Conservation (phyloP, 495 filamentous ascomycete species). For the Podospora comata region DNA sequence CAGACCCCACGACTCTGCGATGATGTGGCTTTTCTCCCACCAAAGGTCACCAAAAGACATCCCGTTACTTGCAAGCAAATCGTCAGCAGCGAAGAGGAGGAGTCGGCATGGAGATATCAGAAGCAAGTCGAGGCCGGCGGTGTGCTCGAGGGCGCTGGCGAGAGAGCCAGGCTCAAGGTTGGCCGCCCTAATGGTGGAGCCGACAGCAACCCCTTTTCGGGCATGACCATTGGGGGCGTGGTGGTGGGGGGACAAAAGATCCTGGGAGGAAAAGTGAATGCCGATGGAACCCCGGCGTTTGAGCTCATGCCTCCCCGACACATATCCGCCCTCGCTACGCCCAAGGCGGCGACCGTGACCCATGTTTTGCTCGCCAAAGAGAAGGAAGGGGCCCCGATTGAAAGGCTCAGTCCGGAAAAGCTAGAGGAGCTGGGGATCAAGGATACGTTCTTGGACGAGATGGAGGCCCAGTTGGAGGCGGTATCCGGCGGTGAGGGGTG, state of each 20-base stretch:
- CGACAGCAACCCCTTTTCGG: conserved; percentile 25
- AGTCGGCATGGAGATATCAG: conserved; percentile 52
- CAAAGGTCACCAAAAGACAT: conserved; percentile 74
- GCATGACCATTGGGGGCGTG: conserved; percentile 46
- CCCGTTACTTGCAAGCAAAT: conserved; percentile 74
- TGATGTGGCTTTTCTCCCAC: conserved; percentile 87
- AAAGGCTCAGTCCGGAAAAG: conserved; percentile 55
- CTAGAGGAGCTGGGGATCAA: conserved; percentile 69
- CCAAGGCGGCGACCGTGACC: conserved; percentile 15
- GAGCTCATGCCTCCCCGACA: conserved; percentile 39
- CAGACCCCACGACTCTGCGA: conserved; percentile 90
- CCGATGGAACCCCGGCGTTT: conserved; percentile 38
- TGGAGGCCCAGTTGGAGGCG: conserved; percentile 42
- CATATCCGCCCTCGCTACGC: conserved; percentile 21
- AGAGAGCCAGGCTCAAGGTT: conserved; percentile 28
- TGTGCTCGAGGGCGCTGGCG: conserved; percentile 45
- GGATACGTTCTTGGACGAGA: conserved; percentile 59
- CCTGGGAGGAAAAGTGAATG: conserved; percentile 30
- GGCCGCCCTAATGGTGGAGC: background rate
- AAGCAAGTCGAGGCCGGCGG: conserved; percentile 53
- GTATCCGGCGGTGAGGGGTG: conserved; percentile 41
- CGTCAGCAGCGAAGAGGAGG: conserved; percentile 53
- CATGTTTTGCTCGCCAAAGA: conserved; percentile 32
- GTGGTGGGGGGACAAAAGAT: conserved; percentile 55
- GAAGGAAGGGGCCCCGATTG: conserved; percentile 26